Conservation (phyloP, 768 basidiomycete species). For the Trametes meyenii region DNA sequence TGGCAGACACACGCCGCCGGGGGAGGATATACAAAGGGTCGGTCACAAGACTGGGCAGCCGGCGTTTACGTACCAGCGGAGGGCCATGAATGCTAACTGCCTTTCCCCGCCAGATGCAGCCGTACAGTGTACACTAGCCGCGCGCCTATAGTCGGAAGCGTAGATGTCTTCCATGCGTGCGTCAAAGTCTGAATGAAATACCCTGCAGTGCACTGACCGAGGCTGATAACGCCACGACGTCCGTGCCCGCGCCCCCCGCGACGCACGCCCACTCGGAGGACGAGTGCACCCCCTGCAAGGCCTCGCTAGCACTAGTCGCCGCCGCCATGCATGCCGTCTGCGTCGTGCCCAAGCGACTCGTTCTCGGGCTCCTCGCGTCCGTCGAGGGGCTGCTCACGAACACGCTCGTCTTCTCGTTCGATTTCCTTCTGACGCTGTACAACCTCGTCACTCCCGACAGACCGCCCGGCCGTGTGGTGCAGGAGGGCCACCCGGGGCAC, state of each 20-base stretch:
- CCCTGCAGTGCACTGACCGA: too few species aligned
- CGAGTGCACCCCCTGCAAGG: too few species aligned
- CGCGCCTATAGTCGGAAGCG: not conserved
- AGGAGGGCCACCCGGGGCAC: constrained; percentile 41
- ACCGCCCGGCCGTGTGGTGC: constrained; percentile 31
- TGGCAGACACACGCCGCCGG: too few species aligned
- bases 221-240: too few species aligned
- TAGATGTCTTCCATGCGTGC: constrained; percentile 2
- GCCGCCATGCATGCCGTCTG: constrained; percentile 4
- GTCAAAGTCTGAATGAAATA: constrained; percentile 1
- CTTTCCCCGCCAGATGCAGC: constrained; percentile 9
- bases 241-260: not conserved
- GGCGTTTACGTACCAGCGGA: too few species aligned
- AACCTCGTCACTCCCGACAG: constrained; percentile 56
- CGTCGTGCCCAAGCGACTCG: constrained; percentile 19
- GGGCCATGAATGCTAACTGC: not conserved
- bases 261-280: too few species aligned
- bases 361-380: constrained; percentile 17
- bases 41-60: too few species aligned
- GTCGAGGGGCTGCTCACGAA: not conserved
- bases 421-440: constrained; percentile 49
- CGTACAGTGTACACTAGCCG: not conserved
- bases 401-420: constrained; percentile 48
- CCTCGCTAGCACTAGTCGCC: too few species aligned
- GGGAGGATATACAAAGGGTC: too few species aligned